Base-by-base conservation (phyloP, 139 green algal species). In the Micractinium conductrix region DNA sequence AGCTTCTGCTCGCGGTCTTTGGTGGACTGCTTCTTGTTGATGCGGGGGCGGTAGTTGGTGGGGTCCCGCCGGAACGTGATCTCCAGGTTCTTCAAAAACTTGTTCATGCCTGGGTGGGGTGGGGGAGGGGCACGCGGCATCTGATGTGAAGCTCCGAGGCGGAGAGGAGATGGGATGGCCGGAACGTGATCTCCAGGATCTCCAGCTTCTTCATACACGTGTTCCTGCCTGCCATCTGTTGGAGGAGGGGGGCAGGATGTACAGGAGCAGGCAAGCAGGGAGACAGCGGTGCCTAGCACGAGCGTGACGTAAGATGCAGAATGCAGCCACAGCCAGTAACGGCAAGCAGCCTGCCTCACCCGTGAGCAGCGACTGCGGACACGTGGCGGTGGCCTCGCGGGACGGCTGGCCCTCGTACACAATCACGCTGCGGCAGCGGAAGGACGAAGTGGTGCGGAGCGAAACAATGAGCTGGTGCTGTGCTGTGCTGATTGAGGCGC, bases 31-130 rank as follows among this genome's bases (percentile, higher is more conserved):
- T 90, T 80, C 92, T 99, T 99, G 93, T 99, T 99, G 93, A 99
- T 99, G 80, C 97, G 94, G 10, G 97, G 97, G 26, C 97, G 87
- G 92, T 95, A 99, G 93, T 99, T 99, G 87, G 96, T 98, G 45
- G 97, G 97, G 90, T 99, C 97, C 17, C 96, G 91, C 65, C 97
- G 92, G 93, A 99, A 99, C 17, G 97, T 99, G 90, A 99, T 99
- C 84, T 98, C 96, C 85, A 99, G 91, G 89, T 98, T 97, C 76
- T 92, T 89, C 78, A 98, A 88, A 90, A 98, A 98, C 35, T 80
- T n/a, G 89, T 98, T 98, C 95, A 98, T 97, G 81, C 95, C 95
- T 86, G 91, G 76, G 76, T 35, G 40, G n/a, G 40, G 12, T 22
- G 7, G 28, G 37, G 28, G 53, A 62, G 17, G 19, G 50, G 43